phyloP scores from a whole-genome alignment of 345 rosid species.

The Lagerstroemia speciosa region DNA sequence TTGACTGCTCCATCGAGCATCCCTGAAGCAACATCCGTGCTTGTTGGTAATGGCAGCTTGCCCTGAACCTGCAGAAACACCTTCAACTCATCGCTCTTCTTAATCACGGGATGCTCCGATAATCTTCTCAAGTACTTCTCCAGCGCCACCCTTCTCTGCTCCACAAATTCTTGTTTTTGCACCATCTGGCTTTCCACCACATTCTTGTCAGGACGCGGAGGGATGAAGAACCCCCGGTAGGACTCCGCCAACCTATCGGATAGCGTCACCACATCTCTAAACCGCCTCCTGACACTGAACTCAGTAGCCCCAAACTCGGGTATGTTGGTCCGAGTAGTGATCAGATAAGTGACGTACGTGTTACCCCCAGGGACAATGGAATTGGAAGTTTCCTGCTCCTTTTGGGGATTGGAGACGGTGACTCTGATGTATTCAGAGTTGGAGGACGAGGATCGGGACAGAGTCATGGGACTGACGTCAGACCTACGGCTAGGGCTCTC shows the following conservation, averaged over 20 bases:
- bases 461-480: slow-evolving; percentile 22
- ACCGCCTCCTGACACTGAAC: slow-evolving; percentile 71
- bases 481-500: slow-evolving; percentile 41
- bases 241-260: slow-evolving; percentile 79
- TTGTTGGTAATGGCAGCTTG: slow-evolving; percentile 50
- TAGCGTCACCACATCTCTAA: slow-evolving; percentile 71
- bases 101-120: slow-evolving; percentile 60
- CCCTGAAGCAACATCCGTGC: slow-evolving; percentile 79
- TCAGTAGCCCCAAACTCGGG: slow-evolving; percentile 54
- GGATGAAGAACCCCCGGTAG: slow-evolving; percentile 74
- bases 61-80: slow-evolving; percentile 77
- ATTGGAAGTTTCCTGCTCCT: slow-evolving; percentile 64
- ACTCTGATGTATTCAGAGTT: slow-evolving; percentile 53
- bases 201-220: slow-evolving; percentile 88
- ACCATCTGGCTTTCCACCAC: slow-evolving; percentile 92
- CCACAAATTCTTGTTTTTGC: slow-evolving; percentile 96
- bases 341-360: slow-evolving; percentile 57
- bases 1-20: slow-evolving; percentile 92
- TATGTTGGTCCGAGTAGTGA: slow-evolving; percentile 76
- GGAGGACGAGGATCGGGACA: slow-evolving; percentile 57
- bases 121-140: slow-evolving; percentile 81
- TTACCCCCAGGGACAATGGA: slow-evolving; percentile 77
- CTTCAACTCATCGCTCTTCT: slow-evolving; percentile 75
- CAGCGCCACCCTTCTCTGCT: slow-evolving; percentile 79
- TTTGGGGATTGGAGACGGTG: slow-evolving; percentile 79